Evolutionary conservation across 768 basidiomycete genomes (phyloP).

Genomic region (Tylopilus plumbeoviolaceoides): DNA sequence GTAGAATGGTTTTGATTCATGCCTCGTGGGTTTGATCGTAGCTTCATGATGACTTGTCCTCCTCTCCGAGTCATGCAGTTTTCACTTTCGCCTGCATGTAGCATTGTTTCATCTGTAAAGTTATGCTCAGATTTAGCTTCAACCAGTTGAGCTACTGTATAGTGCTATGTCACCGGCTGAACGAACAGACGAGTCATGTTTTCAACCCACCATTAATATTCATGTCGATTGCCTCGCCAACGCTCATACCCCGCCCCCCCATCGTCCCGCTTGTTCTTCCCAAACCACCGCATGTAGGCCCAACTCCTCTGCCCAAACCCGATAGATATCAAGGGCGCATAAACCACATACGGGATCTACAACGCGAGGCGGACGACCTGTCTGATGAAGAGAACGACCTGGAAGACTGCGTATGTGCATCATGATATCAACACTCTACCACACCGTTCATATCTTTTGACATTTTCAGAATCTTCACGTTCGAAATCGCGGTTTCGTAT

Average conservation of each 20-base stretch:
- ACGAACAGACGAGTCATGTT: too few relatives aligned
- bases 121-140: too few relatives aligned
- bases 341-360: conserved; percentile 62
- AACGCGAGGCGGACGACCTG: conserved; percentile 76
- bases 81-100: too few relatives aligned
- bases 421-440: neutral
- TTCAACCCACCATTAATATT: conserved; percentile 22
- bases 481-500: conserved; percentile 61
- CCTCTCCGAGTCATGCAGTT: too few relatives aligned
- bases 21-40: neutral
- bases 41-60: neutral
- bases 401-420: conserved; percentile 65
- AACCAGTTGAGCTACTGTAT: too few relatives aligned
- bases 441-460: neutral
- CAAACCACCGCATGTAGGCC: conserved; percentile 60
- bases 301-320: conserved; percentile 48
- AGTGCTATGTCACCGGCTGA: too few relatives aligned
- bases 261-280: conserved; percentile 66
- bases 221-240: conserved; percentile 63
- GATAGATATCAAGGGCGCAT: conserved; percentile 53
- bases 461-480: conserved; percentile 50
- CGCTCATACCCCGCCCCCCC: conserved; percentile 62
- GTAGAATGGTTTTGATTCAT: neutral
- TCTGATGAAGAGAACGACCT: conserved; percentile 81
- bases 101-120: too few relatives aligned